Conservation (phyloP, 2,329 filamentous ascomycete species). For the Bipolaris bicolor region DNA sequence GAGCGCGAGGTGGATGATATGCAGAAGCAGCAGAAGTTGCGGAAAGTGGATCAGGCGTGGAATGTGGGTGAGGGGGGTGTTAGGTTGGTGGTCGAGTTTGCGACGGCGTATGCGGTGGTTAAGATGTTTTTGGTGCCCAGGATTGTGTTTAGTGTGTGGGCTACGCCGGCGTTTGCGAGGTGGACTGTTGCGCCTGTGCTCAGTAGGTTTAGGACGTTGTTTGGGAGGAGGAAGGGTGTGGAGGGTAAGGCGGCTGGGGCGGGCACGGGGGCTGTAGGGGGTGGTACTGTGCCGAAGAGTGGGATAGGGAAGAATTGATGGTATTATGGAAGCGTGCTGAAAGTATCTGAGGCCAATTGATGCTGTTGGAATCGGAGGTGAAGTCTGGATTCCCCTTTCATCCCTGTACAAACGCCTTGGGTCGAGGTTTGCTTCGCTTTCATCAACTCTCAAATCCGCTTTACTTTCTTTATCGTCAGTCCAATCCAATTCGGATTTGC, state of each 20-base stretch:
- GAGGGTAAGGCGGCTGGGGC: slow-evolving; percentile 30
- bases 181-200: slow-evolving; percentile 37
- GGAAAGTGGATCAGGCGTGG: slow-evolving; percentile 47
- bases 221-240: slow-evolving; percentile 42
- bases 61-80: slow-evolving; percentile 55
- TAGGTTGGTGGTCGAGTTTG: slow-evolving; percentile 70
- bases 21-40: slow-evolving; percentile 25
- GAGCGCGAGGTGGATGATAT: slow-evolving; percentile 27
- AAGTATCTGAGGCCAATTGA: neutral
- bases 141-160: slow-evolving; percentile 81
- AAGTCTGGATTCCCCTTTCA: neutral
- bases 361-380: neutral
- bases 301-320: slow-evolving; percentile 15
- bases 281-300: slow-evolving; percentile 37
- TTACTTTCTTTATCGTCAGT: neutral
- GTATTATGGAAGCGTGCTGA: neutral
- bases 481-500: neutral
- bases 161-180: slow-evolving; percentile 86
- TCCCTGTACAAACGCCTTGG: slow-evolving; percentile 4
- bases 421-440: slow-evolving; percentile 4
- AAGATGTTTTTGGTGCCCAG: slow-evolving; percentile 82
- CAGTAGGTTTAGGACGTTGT: slow-evolving; percentile 46
- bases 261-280: slow-evolving; percentile 44
- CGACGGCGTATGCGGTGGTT: slow-evolving; percentile 87
- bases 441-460: neutral